These are phyloP conservation scores for Candida ponderosae DNA, from an alignment of 805 yeast genomes.

Conservation along the genomic window DNA sequence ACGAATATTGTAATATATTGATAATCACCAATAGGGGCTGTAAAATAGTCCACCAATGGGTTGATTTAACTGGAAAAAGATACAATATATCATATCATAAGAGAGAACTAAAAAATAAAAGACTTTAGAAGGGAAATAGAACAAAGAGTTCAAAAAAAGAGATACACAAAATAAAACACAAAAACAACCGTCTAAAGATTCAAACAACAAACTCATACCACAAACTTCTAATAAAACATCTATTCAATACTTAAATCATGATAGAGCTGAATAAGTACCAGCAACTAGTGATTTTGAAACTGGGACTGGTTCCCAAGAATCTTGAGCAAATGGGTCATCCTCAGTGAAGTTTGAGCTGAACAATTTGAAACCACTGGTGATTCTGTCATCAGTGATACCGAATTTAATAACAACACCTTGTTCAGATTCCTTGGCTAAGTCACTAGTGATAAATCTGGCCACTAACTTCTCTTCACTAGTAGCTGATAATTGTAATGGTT, in stretches of 20 bases:
- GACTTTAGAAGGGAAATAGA: too few species aligned
- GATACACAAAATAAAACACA: too few species aligned
- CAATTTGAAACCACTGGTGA: slow-evolving; percentile 33
- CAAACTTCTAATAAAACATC: neutral
- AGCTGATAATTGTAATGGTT: slow-evolving; percentile 27
- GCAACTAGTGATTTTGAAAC: slow-evolving; percentile 27
- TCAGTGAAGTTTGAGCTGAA: slow-evolving; percentile 26
- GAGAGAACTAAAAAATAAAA: too few species aligned
- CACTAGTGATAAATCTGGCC: slow-evolving; percentile 79
- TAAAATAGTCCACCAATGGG: too few species aligned
- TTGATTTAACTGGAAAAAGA: too few species aligned
- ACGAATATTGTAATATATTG: too few species aligned
- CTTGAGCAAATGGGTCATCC: slow-evolving; percentile 30
- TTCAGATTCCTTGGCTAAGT: slow-evolving; percentile 61
- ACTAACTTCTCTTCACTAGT: slow-evolving; percentile 59
- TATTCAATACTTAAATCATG: slow-evolving; percentile 5
- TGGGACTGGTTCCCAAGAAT: slow-evolving; percentile 25
- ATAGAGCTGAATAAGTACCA: slow-evolving; percentile 28
- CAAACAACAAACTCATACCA: too few species aligned
- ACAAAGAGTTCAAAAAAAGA: too few species aligned
- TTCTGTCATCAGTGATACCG: slow-evolving; percentile 33
- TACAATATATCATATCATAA: too few species aligned
- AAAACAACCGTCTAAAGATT: too few species aligned
- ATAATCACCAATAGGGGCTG: too few species aligned
- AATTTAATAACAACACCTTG: slow-evolving; percentile 70